A percentile compares a stretch with the other conserved stretches of the same genome.
Evolutionary conservation across 352 stramenopile species (phyloP).

Genomic region (Phytophthora cajani): DNA sequence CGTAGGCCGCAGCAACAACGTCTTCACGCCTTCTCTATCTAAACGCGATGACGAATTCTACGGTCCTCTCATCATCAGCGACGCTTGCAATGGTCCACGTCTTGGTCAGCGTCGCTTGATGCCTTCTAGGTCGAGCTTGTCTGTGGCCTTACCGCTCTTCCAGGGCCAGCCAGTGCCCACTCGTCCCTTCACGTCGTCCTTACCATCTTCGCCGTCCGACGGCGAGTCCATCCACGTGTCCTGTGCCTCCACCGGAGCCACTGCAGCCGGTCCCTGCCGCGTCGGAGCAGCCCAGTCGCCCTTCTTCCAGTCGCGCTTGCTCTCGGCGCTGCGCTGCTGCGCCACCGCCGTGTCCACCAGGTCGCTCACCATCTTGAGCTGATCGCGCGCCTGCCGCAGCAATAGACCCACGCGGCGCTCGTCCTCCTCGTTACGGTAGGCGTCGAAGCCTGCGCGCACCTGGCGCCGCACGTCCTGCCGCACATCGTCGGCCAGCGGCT

Average conservation of each 20-base stretch:
- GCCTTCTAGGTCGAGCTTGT: slow-evolving; percentile 65
- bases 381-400: slow-evolving; percentile 60
- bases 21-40: slow-evolving; percentile 13
- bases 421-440: slow-evolving; percentile 56
- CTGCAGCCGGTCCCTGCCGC: background rate
- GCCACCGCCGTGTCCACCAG: slow-evolving; percentile 71
- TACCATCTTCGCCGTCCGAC: slow-evolving; percentile 28
- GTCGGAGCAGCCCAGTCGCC: slow-evolving; percentile 19
- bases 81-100: background rate
- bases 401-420: slow-evolving; percentile 56
- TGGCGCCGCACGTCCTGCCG: slow-evolving; percentile 64
- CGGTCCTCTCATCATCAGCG: background rate
- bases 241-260: slow-evolving; percentile 6
- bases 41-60: background rate
- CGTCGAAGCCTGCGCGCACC: slow-evolving; percentile 66
- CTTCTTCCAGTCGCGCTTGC: slow-evolving; percentile 33
- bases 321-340: slow-evolving; percentile 39
- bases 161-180: slow-evolving; percentile 71
- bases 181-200: slow-evolving; percentile 64
- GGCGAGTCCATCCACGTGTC: slow-evolving; percentile 51
- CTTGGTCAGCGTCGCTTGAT: slow-evolving; percentile 46
- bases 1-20: background rate
- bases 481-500: slow-evolving; percentile 51
- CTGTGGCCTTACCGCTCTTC: slow-evolving; percentile 52
- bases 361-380: slow-evolving; percentile 76